Evolutionary conservation across 441 rosid species (phyloP), one percentile per base, ranked within the genome.

Genomic region (Adansonia rubrostipa): DNA sequence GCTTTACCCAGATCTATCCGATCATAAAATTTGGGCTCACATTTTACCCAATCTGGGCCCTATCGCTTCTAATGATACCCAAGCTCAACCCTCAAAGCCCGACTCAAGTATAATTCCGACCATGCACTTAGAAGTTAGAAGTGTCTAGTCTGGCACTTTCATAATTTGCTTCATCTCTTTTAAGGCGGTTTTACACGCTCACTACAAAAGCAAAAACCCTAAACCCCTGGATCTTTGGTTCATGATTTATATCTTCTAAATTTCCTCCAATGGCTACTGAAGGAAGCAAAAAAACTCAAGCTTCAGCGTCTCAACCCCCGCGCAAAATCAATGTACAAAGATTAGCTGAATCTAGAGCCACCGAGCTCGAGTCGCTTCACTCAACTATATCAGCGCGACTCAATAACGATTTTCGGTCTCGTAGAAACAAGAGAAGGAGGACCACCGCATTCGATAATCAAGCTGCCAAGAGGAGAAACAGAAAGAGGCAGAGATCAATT

Each of bases 361-460:
- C 87, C 3, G 97, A 94, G 84, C 87, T 94, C 50, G 93, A 91
- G 54, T 73, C 91, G 20, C 92, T 94, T 73, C 90, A 90, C 84
- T 88, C 95, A 0, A 77, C 89, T n/a, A 80, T 92, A 9, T 83
- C 93, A 6, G 69, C 81, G 77, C 86, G 97, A 60, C 74, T 90
- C 81, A 85, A 82, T 75, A 88, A 89, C 48, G 85, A 94, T 85
- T 94, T 92, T 75, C 81, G 89, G 44, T 89, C 93, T 36, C 83
- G 78, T 80, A 84, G 96, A 84, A 91, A 87, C 88, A 86, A 92
- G 90, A 91, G 96, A 81, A 88, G 97, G 87, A 92, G 98, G 85
- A 93, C 98, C 78, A 90, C 90, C 40, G 77, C 94, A 45, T 87
- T 84, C 69, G 86, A 89, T 68, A 89, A 82, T 67, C 84, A 84